Conservation (phyloP, 1,284 basidiomycete genomes). For the Gastroboletus turbinatus region DNA sequence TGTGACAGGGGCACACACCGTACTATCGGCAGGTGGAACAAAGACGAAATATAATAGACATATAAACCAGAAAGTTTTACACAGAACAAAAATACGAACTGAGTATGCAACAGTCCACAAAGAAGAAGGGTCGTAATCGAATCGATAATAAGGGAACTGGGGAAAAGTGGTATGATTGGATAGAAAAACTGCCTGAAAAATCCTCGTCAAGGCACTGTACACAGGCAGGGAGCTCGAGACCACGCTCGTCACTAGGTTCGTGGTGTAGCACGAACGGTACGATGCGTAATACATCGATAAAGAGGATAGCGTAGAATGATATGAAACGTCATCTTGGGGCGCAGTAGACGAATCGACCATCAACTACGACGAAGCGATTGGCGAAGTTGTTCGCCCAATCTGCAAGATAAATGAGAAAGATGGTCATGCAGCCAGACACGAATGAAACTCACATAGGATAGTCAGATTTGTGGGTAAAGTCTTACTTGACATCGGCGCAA, state of each 20-base stretch:
- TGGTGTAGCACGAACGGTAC: constrained; percentile 52
- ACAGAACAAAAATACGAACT: constrained; percentile 1
- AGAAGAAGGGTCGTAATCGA: constrained; percentile 6
- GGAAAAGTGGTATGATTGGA: constrained; percentile 12
- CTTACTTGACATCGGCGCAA: constrained; percentile 68
- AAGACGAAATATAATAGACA: constrained; percentile 10
- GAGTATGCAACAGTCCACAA: constrained; percentile 20
- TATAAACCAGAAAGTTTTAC: constrained; percentile 13
- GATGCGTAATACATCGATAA: constrained; percentile 58
- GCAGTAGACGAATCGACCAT: constrained; percentile 42
- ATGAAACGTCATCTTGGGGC: constrained; percentile 29
- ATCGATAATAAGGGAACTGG: not conserved
- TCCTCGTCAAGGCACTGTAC: constrained; percentile 33
- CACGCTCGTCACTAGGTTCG: constrained; percentile 59
- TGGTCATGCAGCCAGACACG: not conserved
- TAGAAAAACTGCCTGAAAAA: constrained; percentile 30
- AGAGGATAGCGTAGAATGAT: constrained; percentile 45
- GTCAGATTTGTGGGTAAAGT: not conserved
- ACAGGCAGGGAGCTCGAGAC: constrained; percentile 43
- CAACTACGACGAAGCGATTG: constrained; percentile 36
- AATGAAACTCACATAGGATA: constrained; percentile 25
- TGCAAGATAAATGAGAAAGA: constrained; percentile 14
- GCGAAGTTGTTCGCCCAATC: constrained; percentile 35
- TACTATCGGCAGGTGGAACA: not conserved
- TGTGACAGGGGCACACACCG: not conserved